Evolutionary conservation across 345 rosid genomes (phyloP), one percentile per base, ranked within the genome.

Genomic region (Aquilaria malaccensis): DNA sequence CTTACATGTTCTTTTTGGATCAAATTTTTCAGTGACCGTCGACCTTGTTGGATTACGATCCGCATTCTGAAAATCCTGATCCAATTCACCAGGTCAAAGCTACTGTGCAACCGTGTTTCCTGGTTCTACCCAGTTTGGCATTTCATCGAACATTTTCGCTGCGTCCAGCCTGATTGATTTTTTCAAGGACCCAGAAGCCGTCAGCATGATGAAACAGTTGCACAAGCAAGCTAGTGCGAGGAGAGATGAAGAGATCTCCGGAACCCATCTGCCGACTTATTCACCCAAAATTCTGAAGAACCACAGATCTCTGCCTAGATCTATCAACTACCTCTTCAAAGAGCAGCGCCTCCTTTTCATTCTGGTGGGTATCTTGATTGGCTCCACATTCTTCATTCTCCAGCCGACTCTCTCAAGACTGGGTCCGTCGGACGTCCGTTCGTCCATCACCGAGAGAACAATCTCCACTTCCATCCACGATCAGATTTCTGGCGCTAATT

Each of bases 271-370:
- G 2, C 62, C 79, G 33, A 72, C 85, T 3, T 86, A 86, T 86
- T 82, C 88, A 2, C 86, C 96, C 13, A 88, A 85, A 55, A 41
- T 87, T 33, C 70, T 79, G 15, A 92, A 88, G 60, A 87, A 88
- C 57, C 75, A 81, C 60, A 74, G 88, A 80, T 81, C 98, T 60
- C 88, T 86, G n/a, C 92, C 95, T 15, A 76, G 99, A 79, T 94
- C 99, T 70, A 75, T 89, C 73, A 70, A 83, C 63, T 94, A 94
- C 75, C 74, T 94, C 75, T 70, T 94, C 83, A 80, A 74, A 43
- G 99, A 94, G 56, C 99, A 90, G 66, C 82, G 99, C 13, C 84
- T 94, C 50, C 81, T 94, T 60, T 94, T 89, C 83, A 84, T 94
- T 69, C 87, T 94, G 76, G 89, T 89, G 61, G 97, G 99, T 52